A percentile compares a stretch with the other conserved stretches of the same genome.
Evolutionary conservation across 2,329 filamentous ascomycete genomes (phyloP).

Genomic region (Aspergillus floridensis): DNA sequence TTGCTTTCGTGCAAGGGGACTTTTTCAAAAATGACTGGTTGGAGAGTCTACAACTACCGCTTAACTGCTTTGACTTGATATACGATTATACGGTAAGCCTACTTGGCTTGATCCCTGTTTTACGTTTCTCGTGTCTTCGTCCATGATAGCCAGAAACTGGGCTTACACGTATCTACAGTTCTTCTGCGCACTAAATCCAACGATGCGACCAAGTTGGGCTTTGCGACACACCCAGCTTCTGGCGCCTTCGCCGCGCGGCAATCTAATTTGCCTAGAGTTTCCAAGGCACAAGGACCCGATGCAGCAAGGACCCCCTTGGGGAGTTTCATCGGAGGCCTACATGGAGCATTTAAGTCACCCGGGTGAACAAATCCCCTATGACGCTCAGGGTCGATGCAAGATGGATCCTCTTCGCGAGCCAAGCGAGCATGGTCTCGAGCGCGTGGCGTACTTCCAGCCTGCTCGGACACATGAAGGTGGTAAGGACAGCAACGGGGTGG

Average conservation of each 20-base stretch:
- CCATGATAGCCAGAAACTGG: not conserved
- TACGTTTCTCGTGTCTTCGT: not conserved
- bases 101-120: not conserved
- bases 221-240: constrained; percentile 55
- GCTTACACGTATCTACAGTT: constrained; percentile 46
- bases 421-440: constrained; percentile 39
- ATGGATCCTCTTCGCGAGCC: constrained; percentile 48
- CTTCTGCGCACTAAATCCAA: constrained; percentile 58
- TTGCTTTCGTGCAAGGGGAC: constrained; percentile 60
- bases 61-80: constrained; percentile 16
- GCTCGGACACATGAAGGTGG: constrained; percentile 56
- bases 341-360: constrained; percentile 68
- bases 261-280: constrained; percentile 70
- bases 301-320: constrained; percentile 70
- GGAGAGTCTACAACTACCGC: not conserved
- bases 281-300: constrained; percentile 68
- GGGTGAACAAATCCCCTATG: constrained; percentile 65
- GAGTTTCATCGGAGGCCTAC: constrained; percentile 67
- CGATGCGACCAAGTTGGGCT: constrained; percentile 58
- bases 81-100: constrained; percentile 52
- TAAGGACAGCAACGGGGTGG: constrained; percentile 42
- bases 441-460: constrained; percentile 56
- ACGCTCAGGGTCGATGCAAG: constrained; percentile 51
- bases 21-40: constrained; percentile 18
- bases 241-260: constrained; percentile 45